Percentiles rank a stretch among this genome's conserved stretches.
These are phyloP conservation scores for Claviceps digitariae DNA, from an alignment of 2,329 filamentous ascomycete genomes.

Conservation along the genomic window DNA sequence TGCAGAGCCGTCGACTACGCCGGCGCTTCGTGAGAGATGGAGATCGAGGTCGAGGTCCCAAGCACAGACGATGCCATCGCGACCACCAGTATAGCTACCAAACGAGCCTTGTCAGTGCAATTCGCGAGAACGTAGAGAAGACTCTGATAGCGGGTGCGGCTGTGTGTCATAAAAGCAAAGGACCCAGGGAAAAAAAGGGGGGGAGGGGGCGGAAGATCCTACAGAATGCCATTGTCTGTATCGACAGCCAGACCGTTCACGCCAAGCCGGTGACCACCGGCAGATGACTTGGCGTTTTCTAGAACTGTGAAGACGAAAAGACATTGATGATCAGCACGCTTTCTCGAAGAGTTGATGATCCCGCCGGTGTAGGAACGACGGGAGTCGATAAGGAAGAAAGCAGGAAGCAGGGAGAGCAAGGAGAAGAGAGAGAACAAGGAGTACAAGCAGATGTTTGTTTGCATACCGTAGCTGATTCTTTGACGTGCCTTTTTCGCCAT, in stretches of 20 bases:
- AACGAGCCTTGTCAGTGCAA: background rate
- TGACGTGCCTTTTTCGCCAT: slow-evolving; percentile 59
- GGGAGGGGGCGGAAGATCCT: slow-evolving; percentile 23
- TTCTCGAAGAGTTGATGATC: background rate
- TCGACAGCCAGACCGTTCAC: slow-evolving; percentile 93
- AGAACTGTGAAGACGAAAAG: slow-evolving; percentile 29
- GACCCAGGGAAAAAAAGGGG: background rate
- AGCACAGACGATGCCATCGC: slow-evolving; percentile 89
- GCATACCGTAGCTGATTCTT: slow-evolving; percentile 55
- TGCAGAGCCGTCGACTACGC: slow-evolving; percentile 15
- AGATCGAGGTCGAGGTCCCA: slow-evolving; percentile 78
- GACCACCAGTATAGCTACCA: slow-evolving; percentile 78
- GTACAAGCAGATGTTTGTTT: too few relatives aligned
- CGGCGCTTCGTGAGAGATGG: slow-evolving; percentile 15
- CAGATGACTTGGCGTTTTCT: slow-evolving; percentile 43
- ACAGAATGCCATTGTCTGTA: slow-evolving; percentile 72
- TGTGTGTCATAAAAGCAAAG: background rate
- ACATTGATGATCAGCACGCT: background rate
- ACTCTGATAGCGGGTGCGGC: background rate
- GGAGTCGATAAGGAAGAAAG: background rate
- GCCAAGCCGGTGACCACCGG: slow-evolving; percentile 77
- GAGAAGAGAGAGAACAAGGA: too few relatives aligned
- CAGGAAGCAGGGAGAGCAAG: too few relatives aligned
- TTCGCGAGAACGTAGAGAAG: background rate
- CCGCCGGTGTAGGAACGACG: background rate